phyloP scores from a whole-genome alignment of 225 moss, liverwort and hornwort species.

The Marchantia polymorpha region DNA sequence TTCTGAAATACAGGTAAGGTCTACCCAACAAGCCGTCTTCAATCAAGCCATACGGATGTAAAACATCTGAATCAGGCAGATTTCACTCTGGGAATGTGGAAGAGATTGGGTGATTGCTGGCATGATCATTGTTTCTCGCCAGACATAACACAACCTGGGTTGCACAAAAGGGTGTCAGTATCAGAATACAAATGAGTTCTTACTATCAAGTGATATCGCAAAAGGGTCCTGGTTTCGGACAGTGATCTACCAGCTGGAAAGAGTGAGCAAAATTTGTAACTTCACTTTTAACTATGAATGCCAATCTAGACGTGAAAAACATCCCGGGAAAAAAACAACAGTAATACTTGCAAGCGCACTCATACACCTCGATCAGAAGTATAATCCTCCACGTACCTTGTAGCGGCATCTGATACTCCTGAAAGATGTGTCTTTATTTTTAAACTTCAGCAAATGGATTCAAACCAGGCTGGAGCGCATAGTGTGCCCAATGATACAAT shows the following conservation, averaged over 20 bases:
- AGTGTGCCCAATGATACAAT: constrained; percentile 30
- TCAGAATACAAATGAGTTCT: constrained; percentile 1
- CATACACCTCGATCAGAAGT: not conserved
- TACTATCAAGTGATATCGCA: not conserved
- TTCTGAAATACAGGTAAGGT: too few relatives aligned
- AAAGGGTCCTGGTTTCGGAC: not conserved
- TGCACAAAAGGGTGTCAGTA: constrained; percentile 1
- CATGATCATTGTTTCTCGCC: constrained; percentile 3
- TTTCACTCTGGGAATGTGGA: not conserved
- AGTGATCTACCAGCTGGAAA: not conserved
- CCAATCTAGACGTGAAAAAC: not conserved
- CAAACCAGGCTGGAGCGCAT: constrained; percentile 34
- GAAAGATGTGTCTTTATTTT: constrained; percentile 9
- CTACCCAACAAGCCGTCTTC: too few relatives aligned
- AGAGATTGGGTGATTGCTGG: not conserved
- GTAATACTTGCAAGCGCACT: too few relatives aligned
- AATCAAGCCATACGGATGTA: not conserved
- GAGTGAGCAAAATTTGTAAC: not conserved
- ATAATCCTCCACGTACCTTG: constrained; percentile 5
- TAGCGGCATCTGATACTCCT: not conserved
- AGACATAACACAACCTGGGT: not conserved
- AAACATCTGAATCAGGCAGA: not conserved
- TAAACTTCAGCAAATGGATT: constrained; percentile 38
- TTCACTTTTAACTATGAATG: not conserved
- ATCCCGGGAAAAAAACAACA: too few relatives aligned